Conservation (phyloP, 805 yeast genomes). For the Candida wancherniae region DNA sequence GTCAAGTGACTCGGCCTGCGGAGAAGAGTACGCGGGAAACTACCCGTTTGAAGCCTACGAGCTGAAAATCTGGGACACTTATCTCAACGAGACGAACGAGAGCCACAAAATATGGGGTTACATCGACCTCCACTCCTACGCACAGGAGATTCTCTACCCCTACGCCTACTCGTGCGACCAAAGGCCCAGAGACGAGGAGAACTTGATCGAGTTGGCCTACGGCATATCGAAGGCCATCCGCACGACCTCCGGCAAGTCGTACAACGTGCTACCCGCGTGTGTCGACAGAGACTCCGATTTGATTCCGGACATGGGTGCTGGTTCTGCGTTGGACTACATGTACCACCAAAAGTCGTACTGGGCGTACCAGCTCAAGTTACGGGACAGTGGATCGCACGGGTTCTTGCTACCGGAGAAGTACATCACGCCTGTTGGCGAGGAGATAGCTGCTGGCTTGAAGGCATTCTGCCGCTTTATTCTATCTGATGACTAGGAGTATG, state of each 20-base stretch:
- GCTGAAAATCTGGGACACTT: constrained; percentile 35
- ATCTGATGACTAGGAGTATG: constrained; percentile 18
- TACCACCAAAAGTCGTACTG: constrained; percentile 75
- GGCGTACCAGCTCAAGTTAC: constrained; percentile 78
- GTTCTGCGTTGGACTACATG: constrained; percentile 78
- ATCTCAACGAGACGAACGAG: constrained; percentile 39
- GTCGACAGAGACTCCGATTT: constrained; percentile 71
- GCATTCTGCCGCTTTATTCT: constrained; percentile 49
- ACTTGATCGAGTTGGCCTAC: constrained; percentile 73
- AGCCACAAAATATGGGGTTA: constrained; percentile 68
- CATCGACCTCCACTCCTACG: constrained; percentile 78
- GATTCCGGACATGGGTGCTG: constrained; percentile 71
- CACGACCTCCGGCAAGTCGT: constrained; percentile 54
- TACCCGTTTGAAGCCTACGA: constrained; percentile 53
- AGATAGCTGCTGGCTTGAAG: constrained; percentile 61
- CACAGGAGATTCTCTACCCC: constrained; percentile 79
- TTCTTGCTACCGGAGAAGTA: constrained; percentile 67
- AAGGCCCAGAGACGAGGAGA: constrained; percentile 74
- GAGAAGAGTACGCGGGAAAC: constrained; percentile 80
- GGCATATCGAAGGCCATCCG: constrained; percentile 75
- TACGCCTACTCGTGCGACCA: constrained; percentile 75
- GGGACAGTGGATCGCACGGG: constrained; percentile 82
- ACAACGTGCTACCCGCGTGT: constrained; percentile 74
- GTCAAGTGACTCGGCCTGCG: constrained; percentile 65
- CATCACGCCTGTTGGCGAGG: constrained; percentile 74